Evolutionary conservation across 202 grass and related monocot genomes (phyloP), one percentile per base, ranked within the genome.

Genomic region (Saccharum hybrid): DNA sequence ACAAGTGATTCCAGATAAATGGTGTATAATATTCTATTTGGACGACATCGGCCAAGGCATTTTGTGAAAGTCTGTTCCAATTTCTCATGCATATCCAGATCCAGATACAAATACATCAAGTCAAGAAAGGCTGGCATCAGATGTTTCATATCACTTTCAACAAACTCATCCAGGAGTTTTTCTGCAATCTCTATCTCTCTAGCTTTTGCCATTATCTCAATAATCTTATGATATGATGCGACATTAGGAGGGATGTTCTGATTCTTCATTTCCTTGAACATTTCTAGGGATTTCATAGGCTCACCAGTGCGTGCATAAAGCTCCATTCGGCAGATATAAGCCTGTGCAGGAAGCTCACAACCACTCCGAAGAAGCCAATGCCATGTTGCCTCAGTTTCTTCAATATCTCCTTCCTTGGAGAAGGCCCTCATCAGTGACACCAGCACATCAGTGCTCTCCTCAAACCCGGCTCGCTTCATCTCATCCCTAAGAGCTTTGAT

Each of bases 321-420:
- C 71, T 98, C 93, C 92, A 98, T 98, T 73, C 83, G 81, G 88
- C 91, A 98, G 49, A 96, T 82, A 92, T 95, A 98, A 38, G 93
- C 92, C 65, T 90, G 91, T 4, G 86, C 86, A 83, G 93, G 96
- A 54, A 90, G 33, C 52, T 90, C 76, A 67, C 65, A 90, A 82
- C 88, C 90, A 85, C 64, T 82, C 86, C 80, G 60, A 76, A 90
- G 85, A 81, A 98, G 82, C 33, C 77, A 69, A 78, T 90, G 83
- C 90, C 92, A 98, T 56, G 83, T 78, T 56, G 88, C 87, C 83
- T 96, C 96, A 13, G 91, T 96, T 92, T 89, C 91, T 74, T 89
- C 42, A 75, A 94, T 86, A 91, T 91, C 76, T 15, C 93, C 91
- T 89, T 92, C 91, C 83, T 96, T 98, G 71, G 93, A 92, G 60